phyloP scores from a whole-genome alignment of 179 eudicot genomes.

The Beta lomatogona region DNA sequence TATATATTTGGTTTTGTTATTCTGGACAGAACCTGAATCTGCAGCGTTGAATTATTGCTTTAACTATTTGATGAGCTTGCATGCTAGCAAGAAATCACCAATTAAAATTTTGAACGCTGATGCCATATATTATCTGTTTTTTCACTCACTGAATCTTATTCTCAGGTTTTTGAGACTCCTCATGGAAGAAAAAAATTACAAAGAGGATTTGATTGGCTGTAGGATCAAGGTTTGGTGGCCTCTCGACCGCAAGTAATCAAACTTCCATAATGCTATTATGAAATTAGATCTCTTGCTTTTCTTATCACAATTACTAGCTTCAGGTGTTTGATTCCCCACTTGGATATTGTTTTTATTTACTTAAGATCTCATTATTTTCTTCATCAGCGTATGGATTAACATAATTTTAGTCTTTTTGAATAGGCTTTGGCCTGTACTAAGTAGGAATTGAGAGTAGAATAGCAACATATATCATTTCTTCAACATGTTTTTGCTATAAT shows the following conservation, averaged over 20 bases:
- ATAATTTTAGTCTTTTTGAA: too few relatives aligned
- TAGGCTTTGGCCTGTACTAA: background rate
- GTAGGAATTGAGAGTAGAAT: background rate
- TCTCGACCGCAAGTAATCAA: slow-evolving; percentile 33
- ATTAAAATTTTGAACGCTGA: slow-evolving; percentile 1
- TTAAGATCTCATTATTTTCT: background rate
- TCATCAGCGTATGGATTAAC: background rate
- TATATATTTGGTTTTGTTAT: background rate
- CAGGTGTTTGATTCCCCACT: background rate
- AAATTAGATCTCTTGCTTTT: background rate
- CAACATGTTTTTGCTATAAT: too few relatives aligned
- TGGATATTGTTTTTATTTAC: background rate
- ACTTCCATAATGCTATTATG: background rate
- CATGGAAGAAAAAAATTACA: slow-evolving; percentile 31
- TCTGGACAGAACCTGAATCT: background rate
- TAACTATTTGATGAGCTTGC: background rate
- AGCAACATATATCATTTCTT: background rate
- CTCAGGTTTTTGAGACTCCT: slow-evolving; percentile 38
- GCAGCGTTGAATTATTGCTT: background rate
- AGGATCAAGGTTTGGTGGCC: slow-evolving; percentile 49
- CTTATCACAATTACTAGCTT: background rate
- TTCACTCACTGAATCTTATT: background rate
- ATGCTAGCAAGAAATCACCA: background rate
- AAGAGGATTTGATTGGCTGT: slow-evolving; percentile 40
- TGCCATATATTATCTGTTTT: background rate